Evolutionary conservation across 768 basidiomycete species (phyloP).

Genomic region (Mycena vitilis): DNA sequence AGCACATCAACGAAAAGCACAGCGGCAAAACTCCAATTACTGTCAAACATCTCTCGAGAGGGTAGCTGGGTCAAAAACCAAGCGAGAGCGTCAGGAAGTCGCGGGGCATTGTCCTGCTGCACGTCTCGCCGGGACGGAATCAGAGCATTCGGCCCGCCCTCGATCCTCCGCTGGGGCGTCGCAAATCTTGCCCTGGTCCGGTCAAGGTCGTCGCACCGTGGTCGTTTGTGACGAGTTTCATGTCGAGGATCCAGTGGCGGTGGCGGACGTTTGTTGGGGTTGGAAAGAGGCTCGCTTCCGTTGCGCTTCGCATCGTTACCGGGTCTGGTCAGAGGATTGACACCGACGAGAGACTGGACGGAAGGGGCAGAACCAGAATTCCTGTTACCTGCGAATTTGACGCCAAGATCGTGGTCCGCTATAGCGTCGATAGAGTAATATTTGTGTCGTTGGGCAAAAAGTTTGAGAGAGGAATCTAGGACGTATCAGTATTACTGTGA

Average conservation of each 20-base stretch:
- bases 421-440: slow-evolving; percentile 90
- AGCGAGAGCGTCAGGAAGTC: no score
- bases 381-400: slow-evolving; percentile 47
- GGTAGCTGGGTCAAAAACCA: no score
- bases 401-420: slow-evolving; percentile 90
- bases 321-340: not conserved
- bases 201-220: not conserved
- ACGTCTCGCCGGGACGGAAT: no score
- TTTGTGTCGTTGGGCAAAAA: slow-evolving; percentile 87
- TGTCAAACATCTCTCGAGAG: no score
- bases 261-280: not conserved
- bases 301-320: no score
- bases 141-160: no score
- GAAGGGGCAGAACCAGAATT: not conserved
- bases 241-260: not conserved
- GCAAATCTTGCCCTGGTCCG: no score
- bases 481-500: no score
- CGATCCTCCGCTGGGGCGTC: no score
- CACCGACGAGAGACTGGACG: not conserved
- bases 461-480: slow-evolving; percentile 65
- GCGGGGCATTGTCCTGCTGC: no score
- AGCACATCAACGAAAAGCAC: no score
- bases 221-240: not conserved
- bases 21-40: no score
- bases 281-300: not conserved